phyloP scores from a whole-genome alignment of 176 grass and related monocot species.

The Dactylis glomerata region DNA sequence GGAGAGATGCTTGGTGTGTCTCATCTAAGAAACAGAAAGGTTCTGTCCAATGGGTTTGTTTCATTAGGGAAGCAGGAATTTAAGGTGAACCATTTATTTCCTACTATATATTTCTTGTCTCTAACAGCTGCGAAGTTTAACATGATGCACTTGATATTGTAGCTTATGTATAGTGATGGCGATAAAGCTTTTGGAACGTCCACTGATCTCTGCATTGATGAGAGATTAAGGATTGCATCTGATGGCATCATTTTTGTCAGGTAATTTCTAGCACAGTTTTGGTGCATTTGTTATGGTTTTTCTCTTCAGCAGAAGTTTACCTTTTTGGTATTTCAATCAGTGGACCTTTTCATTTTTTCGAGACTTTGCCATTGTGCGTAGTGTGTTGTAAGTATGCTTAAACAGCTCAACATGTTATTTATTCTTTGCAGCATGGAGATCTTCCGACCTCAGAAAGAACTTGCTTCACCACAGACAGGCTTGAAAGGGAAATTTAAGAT shows the following conservation, averaged over 20 bases:
- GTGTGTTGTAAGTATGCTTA: background rate
- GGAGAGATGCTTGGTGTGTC: constrained; percentile 99
- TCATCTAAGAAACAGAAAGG: constrained; percentile 91
- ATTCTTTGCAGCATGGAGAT: constrained; percentile 82
- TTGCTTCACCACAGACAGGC: constrained; percentile 53
- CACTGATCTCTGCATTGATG: constrained; percentile 84
- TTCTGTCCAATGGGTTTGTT: constrained; percentile 95
- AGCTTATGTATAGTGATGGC: constrained; percentile 99
- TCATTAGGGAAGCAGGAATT: constrained; percentile 84
- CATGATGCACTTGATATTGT: constrained; percentile 41
- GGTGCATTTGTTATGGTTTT: constrained; percentile 17
- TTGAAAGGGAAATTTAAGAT: constrained; percentile 98
- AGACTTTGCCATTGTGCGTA: background rate
- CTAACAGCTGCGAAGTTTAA: constrained; percentile 21
- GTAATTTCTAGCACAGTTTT: constrained; percentile 44
- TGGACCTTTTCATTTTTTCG: background rate
- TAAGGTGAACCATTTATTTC: constrained; percentile 56
- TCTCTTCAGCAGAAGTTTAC: constrained; percentile 15
- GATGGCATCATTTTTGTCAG: constrained; percentile 95
- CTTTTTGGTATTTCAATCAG: constrained; percentile 13
- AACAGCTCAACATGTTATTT: constrained; percentile 1
- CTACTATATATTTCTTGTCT: constrained; percentile 17
- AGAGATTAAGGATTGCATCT: constrained; percentile 88
- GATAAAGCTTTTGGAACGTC: constrained; percentile 97
- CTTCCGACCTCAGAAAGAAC: constrained; percentile 57